Base-by-base conservation (phyloP, 1,284 basidiomycete genomes). In the Ceratobasidium sp. region DNA sequence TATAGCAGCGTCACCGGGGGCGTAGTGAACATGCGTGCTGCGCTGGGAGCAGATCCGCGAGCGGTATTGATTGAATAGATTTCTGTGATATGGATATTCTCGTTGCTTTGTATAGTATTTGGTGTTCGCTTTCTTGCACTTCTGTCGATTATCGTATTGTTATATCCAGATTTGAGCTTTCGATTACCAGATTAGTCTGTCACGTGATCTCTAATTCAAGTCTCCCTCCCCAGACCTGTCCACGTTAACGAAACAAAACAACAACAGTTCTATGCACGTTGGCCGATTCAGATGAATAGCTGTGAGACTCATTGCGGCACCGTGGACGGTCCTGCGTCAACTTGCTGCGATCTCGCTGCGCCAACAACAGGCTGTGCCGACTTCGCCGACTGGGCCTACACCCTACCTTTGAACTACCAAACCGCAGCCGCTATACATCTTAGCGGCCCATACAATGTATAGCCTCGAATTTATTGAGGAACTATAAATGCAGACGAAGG, bases 21-120 rank as follows among this genome's bases (percentile, higher is more conserved):
- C 0, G 82, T 84, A 17, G 77, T 84, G 63, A 87, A 86, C 72
- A 77, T 84, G 73, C 82, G 86, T 24, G 85, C 83, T 0, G 82
- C 80, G 8, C 76, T 79, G 53, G 85, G 85, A 22, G 80, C 76
- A 64, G 85, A 86, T 77, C 81, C 83, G n/a, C 81, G 84, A 44
- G 83, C 85, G 22, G 79, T 79, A 33, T 44, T 78, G 45, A 78
- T 81, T 47, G 80, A 81, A 65, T 80, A 64, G n/a, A 2, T 27
- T 64, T 8, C 7, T 41, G 15, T n/a, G 31, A 9, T 29, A 67
- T 45, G 19, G 24, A 63, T 5, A 44, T 22, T 22, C 8, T 4
- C 36, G 36, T 9, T 41, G 57, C 31, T 41, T 31, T n/a, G 57
- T 41, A n/a, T 64, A n/a, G 15, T 29, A 24, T 48, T 48, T 27